Evolutionary conservation across 2,329 filamentous ascomycete genomes (phyloP).

Genomic region (Colletotrichum gloeosporioides): DNA sequence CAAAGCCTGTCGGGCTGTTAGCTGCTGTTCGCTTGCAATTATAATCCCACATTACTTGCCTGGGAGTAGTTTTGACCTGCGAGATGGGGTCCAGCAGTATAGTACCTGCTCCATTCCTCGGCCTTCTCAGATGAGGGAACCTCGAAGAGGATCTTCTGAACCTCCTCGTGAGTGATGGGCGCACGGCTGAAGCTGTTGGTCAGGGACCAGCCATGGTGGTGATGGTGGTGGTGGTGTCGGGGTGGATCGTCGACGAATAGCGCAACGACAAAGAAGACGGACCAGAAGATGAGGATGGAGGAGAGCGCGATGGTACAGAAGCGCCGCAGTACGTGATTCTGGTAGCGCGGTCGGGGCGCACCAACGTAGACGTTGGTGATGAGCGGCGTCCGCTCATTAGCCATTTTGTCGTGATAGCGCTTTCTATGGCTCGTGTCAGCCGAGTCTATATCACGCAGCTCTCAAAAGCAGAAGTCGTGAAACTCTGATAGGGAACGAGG

Average conservation of each 20-base stretch:
- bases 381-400: slow-evolving; percentile 68
- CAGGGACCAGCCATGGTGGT: slow-evolving; percentile 31
- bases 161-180: slow-evolving; percentile 49
- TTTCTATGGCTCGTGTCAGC: slow-evolving; percentile 8
- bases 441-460: neutral
- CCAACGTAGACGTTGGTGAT: slow-evolving; percentile 66
- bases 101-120: slow-evolving; percentile 79
- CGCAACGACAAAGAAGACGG: slow-evolving; percentile 55
- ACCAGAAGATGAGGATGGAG: slow-evolving; percentile 57
- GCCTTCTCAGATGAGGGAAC: slow-evolving; percentile 63
- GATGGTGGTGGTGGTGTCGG: slow-evolving; percentile 37
- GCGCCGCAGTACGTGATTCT: slow-evolving; percentile 65
- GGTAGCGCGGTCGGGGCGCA: slow-evolving; percentile 58
- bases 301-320: slow-evolving; percentile 69
- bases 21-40: neutral
- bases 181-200: slow-evolving; percentile 27
- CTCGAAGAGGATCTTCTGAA: slow-evolving; percentile 62
- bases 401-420: slow-evolving; percentile 35
- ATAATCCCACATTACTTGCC: slow-evolving; percentile 34
- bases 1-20: slow-evolving; percentile 51
- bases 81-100: slow-evolving; percentile 77
- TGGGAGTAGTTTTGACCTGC: slow-evolving; percentile 81
- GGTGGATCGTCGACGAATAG: slow-evolving; percentile 43
- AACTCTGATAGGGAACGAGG: neutral
- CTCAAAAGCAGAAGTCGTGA: neutral